Evolutionary conservation across 1,284 basidiomycete species (phyloP).

Genomic region (Microbotryum lychnidis-dioicae): DNA sequence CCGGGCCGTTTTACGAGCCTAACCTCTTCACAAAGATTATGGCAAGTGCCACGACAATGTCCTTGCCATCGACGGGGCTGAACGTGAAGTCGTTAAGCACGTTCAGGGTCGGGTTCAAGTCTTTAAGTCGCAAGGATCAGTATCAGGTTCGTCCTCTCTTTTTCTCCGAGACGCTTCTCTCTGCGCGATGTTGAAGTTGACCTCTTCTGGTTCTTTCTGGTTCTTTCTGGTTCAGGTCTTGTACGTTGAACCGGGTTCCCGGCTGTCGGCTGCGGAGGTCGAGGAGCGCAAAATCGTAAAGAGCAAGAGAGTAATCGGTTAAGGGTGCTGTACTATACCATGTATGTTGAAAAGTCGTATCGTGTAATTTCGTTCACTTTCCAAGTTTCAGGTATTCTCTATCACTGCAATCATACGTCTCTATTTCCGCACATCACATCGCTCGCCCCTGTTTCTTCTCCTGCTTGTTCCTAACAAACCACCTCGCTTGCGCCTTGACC

Average conservation of each 20-base stretch:
- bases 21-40: neutral
- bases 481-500: constrained; percentile 12
- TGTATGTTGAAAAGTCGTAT: too few species aligned
- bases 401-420: too few species aligned
- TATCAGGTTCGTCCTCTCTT: constrained; percentile 29
- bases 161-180: neutral
- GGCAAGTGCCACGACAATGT: neutral
- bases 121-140: constrained; percentile 29
- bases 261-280: constrained; percentile 16
- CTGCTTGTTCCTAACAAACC: constrained; percentile 2
- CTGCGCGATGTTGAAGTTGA: too few species aligned
- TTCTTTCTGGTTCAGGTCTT: constrained; percentile 12
- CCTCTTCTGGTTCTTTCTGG: neutral
- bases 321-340: too few species aligned
- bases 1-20: neutral
- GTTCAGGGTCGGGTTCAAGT: constrained; percentile 31
- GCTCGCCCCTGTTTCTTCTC: neutral
- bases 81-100: constrained; percentile 23
- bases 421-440: too few species aligned
- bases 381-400: too few species aligned
- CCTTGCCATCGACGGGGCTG: neutral
- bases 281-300: constrained; percentile 7
- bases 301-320: constrained; percentile 1
- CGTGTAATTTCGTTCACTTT: too few species aligned
- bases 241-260: constrained; percentile 14